Evolutionary conservation across 805 yeast species (phyloP).

Genomic region (Metschnikowia sp.): DNA sequence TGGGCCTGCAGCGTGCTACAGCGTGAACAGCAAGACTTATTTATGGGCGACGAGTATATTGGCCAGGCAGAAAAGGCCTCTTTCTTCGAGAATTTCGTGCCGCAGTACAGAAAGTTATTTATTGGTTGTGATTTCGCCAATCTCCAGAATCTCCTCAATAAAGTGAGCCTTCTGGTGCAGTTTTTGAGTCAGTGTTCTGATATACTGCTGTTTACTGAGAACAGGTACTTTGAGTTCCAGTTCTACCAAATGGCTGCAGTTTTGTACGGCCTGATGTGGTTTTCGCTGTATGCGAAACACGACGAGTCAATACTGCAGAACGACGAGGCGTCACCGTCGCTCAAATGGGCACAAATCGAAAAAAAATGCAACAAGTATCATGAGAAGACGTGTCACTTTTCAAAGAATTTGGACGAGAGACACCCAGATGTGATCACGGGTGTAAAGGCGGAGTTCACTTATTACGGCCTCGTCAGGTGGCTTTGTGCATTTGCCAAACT

Average conservation of each 20-base stretch:
- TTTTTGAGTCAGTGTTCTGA: conserved; percentile 26
- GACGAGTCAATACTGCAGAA: conserved; percentile 4
- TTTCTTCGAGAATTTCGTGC: conserved; percentile 6
- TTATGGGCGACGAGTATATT: conserved; percentile 6
- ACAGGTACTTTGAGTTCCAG: conserved; percentile 27
- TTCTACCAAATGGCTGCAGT: conserved; percentile 24
- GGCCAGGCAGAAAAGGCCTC: conserved; percentile 9
- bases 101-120: conserved; percentile 11
- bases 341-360: conserved; percentile 15
- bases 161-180: conserved; percentile 16
- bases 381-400: conserved; percentile 19
- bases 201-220: conserved; percentile 19
- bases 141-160: conserved; percentile 18
- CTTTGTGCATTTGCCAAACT: conserved; percentile 23
- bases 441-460: conserved; percentile 19
- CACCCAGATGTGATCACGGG: neutral
- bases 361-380: conserved; percentile 24
- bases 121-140: conserved; percentile 20
- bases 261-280: conserved; percentile 24
- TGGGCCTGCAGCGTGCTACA: conserved; percentile 11
- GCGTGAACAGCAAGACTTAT: neutral
- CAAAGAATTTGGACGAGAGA: conserved; percentile 7
- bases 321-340: conserved; percentile 3
- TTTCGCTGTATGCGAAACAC: conserved; percentile 7
- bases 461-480: conserved; percentile 22